These are phyloP conservation scores for Aurifilum marmelostoma DNA, from an alignment of 2,329 filamentous ascomycete species.

Conservation along the genomic window DNA sequence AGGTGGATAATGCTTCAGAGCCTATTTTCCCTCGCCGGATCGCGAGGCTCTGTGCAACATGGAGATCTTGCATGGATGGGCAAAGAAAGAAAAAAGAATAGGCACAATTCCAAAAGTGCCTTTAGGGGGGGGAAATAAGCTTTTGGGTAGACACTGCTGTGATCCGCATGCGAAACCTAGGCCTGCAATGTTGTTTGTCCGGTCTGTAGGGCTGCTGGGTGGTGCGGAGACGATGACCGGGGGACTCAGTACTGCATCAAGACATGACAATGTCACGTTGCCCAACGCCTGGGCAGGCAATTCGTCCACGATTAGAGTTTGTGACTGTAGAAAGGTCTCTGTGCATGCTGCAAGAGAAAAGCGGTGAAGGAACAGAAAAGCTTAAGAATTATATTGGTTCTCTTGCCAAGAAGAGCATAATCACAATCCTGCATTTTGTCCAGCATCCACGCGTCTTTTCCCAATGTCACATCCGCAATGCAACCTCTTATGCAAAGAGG, in stretches of 20 bases:
- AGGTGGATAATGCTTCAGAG: not conserved
- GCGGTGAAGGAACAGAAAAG: not conserved
- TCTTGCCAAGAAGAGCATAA: not conserved
- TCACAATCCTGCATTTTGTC: not conserved
- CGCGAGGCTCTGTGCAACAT: not conserved
- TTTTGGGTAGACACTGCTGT: too few relatives aligned
- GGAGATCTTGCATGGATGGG: not conserved
- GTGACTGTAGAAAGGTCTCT: not conserved
- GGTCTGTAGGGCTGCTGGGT: not conserved
- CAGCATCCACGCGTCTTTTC: not conserved
- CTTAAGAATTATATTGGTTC: not conserved
- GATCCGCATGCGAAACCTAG: too few relatives aligned
- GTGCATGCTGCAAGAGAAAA: not conserved
- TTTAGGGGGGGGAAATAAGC: too few relatives aligned
- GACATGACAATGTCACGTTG: not conserved
- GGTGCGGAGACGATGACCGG: not conserved
- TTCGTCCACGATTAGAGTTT: not conserved
- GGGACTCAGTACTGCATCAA: not conserved
- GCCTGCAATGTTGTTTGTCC: too few relatives aligned
- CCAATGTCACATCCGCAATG: not conserved
- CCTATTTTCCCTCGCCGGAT: not conserved
- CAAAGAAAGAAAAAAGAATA: too few relatives aligned
- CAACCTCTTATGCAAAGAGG: not conserved
- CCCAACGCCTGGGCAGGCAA: not conserved
- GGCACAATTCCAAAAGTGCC: too few relatives aligned